Conservation (phyloP, 75 land plant species). For the Pinus taeda region DNA sequence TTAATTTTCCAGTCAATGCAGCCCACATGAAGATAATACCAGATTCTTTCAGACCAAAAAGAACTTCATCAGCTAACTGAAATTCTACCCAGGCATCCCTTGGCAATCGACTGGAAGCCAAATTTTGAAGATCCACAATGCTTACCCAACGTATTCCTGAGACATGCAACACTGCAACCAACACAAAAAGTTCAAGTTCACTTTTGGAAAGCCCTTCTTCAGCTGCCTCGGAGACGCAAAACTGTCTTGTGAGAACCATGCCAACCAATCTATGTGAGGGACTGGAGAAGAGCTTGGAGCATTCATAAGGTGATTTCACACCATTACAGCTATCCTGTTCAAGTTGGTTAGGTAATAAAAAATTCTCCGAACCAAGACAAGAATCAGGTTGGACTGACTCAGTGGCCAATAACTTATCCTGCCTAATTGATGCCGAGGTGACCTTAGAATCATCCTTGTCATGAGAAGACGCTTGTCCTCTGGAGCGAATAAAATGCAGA, state of each 20-base stretch:
- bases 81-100: conserved; percentile 59
- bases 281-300: conserved; percentile 58
- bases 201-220: conserved; percentile 8
- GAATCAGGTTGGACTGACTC: background rate
- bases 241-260: conserved; percentile 27
- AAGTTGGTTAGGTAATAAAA: background rate
- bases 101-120: background rate
- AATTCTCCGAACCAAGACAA: conserved; percentile 12
- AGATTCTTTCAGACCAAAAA: conserved; percentile 59
- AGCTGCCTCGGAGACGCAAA: conserved; percentile 1
- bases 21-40: conserved; percentile 58
- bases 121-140: conserved; percentile 38
- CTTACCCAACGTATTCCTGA: conserved; percentile 71
- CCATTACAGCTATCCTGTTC: background rate
- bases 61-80: conserved; percentile 44
- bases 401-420: background rate
- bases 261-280: conserved; percentile 55
- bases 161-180: conserved; percentile 35
- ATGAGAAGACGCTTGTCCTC: background rate
- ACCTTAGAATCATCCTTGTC: conserved; percentile 2
- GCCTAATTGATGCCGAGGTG: background rate
- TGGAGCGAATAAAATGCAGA: conserved; percentile 13
- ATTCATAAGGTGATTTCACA: conserved; percentile 12
- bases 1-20: conserved; percentile 43
- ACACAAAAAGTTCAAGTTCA: conserved; percentile 15